Conservation (phyloP, 1,284 basidiomycete genomes). For the Ustilago vetiveriae region DNA sequence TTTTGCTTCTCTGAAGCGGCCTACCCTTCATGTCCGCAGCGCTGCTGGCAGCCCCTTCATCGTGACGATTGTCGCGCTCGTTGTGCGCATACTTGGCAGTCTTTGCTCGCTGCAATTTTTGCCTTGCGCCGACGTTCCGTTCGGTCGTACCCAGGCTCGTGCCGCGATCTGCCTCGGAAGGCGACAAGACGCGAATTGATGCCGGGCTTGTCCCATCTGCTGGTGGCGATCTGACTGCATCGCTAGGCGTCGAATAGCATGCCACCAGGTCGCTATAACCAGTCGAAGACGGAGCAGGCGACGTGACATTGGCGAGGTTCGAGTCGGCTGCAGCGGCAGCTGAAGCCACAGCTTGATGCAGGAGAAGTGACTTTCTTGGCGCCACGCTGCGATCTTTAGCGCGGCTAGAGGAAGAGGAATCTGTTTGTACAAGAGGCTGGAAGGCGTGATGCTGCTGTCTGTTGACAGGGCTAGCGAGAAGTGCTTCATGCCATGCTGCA, state of each 20-base stretch:
- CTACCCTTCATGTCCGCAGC: not conserved
- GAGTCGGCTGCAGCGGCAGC: not conserved
- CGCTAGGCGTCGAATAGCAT: slow-evolving; percentile 36
- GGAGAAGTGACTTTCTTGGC: slow-evolving; percentile 13
- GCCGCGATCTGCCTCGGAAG: not conserved
- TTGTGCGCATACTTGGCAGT: slow-evolving; percentile 10
- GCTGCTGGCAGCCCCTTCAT: not conserved
- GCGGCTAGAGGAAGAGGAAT: not conserved
- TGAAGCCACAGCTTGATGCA: slow-evolving; percentile 17
- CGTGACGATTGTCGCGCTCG: not conserved
- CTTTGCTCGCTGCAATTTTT: slow-evolving; percentile 30
- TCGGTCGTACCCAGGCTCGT: not conserved
- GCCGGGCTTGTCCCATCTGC: not conserved
- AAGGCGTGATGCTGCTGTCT: slow-evolving; percentile 2
- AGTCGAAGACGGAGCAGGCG: slow-evolving; percentile 15
- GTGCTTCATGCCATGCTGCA: slow-evolving; percentile 23
- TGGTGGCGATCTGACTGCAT: slow-evolving; percentile 1
- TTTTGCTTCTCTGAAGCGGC: slow-evolving; percentile 29
- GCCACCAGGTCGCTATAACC: slow-evolving; percentile 39
- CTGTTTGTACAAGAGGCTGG: not conserved
- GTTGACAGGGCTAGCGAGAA: slow-evolving; percentile 29
- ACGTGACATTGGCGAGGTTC: not conserved
- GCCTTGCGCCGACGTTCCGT: slow-evolving; percentile 7
- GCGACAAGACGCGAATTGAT: slow-evolving; percentile 7
- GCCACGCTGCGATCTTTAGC: not conserved